Percentiles rank a stretch among this genome's conserved stretches.
These are phyloP conservation scores for Aspergillus biplanus DNA, from an alignment of 495 filamentous ascomycete genomes.

Conservation along the genomic window DNA sequence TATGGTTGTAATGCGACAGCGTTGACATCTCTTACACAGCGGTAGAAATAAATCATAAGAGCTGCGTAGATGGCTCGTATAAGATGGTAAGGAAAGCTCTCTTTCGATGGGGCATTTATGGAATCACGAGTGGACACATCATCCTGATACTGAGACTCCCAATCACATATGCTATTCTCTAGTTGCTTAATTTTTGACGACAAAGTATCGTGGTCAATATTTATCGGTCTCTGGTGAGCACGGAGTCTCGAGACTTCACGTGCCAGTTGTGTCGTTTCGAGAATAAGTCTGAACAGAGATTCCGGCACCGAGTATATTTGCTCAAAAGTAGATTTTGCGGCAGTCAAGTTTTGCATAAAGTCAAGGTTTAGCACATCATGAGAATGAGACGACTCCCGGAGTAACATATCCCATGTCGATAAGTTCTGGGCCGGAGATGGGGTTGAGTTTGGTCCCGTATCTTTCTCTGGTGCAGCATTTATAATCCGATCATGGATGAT, in stretches of 20 bases:
- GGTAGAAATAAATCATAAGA: slow-evolving; percentile 24
- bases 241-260: slow-evolving; percentile 2
- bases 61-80: slow-evolving; percentile 22
- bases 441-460: background rate
- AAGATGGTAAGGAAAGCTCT: slow-evolving; percentile 22
- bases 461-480: background rate
- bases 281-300: slow-evolving; percentile 14
- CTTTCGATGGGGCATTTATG: slow-evolving; percentile 6
- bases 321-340: slow-evolving; percentile 16
- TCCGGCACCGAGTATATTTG: slow-evolving; percentile 16
- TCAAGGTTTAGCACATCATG: slow-evolving; percentile 3
- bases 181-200: slow-evolving; percentile 9
- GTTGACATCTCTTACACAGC: slow-evolving; percentile 21
- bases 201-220: slow-evolving; percentile 9
- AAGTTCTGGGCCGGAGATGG: background rate
- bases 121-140: background rate
- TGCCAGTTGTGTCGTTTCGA: slow-evolving; percentile 13
- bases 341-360: slow-evolving; percentile 11
- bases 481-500: background rate
- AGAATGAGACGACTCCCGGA: slow-evolving; percentile 4
- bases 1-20: slow-evolving; percentile 16
- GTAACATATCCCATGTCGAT: slow-evolving; percentile 8
- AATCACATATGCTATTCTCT: slow-evolving; percentile 13
- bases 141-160: slow-evolving; percentile 10
- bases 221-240: background rate